Conservation (phyloP, 805 yeast species). For the Metschnikowia bowlesiae region DNA sequence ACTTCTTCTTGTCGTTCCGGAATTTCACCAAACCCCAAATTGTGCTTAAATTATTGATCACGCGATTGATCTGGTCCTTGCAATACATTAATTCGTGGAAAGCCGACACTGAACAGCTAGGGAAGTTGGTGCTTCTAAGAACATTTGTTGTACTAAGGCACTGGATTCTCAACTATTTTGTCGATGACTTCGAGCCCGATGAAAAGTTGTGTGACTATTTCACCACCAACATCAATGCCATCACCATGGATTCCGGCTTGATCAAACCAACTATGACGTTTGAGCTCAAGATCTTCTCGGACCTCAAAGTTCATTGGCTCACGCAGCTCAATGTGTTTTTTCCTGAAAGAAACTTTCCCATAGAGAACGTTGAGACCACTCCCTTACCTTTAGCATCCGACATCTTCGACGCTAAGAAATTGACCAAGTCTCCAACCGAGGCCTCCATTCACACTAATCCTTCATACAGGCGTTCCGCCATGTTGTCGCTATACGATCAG, state of each 20-base stretch:
- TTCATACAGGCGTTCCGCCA: slow-evolving; percentile 41
- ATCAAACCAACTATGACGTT: slow-evolving; percentile 26
- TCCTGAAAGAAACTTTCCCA: slow-evolving; percentile 17
- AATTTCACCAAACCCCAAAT: slow-evolving; percentile 57
- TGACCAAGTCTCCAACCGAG: slow-evolving; percentile 33
- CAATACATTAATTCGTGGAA: slow-evolving; percentile 32
- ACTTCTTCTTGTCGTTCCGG: slow-evolving; percentile 82
- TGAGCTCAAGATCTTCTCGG: slow-evolving; percentile 34
- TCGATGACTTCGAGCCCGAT: slow-evolving; percentile 60
- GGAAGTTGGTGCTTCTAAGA: slow-evolving; percentile 67
- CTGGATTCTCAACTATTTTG: slow-evolving; percentile 84
- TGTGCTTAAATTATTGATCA: slow-evolving; percentile 56
- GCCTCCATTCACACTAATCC: slow-evolving; percentile 40
- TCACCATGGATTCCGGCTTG: slow-evolving; percentile 29
- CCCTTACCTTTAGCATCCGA: slow-evolving; percentile 27
- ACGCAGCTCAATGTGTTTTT: slow-evolving; percentile 31
- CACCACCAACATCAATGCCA: slow-evolving; percentile 44
- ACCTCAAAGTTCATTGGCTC: slow-evolving; percentile 41
- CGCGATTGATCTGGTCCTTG: slow-evolving; percentile 72
- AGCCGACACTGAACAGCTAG: slow-evolving; percentile 37
- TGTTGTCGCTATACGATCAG: slow-evolving; percentile 41
- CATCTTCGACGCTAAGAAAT: slow-evolving; percentile 16
- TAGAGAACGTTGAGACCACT: slow-evolving; percentile 6
- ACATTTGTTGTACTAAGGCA: slow-evolving; percentile 85
- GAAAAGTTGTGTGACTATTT: slow-evolving; percentile 37